These are phyloP conservation scores for Calocybe gambosa DNA, from an alignment of 1,284 basidiomycete species.

Conservation along the genomic window DNA sequence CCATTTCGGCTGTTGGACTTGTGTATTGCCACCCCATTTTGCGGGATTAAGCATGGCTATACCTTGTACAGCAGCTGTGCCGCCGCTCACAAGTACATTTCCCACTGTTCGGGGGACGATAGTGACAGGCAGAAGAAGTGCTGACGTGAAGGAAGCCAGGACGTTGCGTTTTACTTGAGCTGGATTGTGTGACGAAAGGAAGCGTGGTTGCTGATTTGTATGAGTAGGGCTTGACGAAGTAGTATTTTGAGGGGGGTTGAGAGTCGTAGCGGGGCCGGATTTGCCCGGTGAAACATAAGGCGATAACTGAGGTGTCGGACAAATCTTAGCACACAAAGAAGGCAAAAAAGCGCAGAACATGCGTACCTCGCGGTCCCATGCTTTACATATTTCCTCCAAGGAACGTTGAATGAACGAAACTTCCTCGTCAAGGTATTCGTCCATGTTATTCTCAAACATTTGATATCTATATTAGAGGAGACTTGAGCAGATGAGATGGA, in stretches of 20 bases:
- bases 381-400: conserved; percentile 71
- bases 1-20: not conserved
- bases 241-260: conserved; percentile 7
- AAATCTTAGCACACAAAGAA: too few relatives aligned
- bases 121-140: conserved; percentile 84
- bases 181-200: conserved; percentile 82
- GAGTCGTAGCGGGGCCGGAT: not conserved
- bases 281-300: conserved; percentile 7
- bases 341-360: too few relatives aligned
- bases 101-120: conserved; percentile 88
- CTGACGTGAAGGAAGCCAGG: conserved; percentile 85
- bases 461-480: conserved; percentile 50
- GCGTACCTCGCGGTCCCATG: conserved; percentile 70
- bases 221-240: conserved; percentile 12
- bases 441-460: conserved; percentile 95
- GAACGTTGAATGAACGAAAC: conserved; percentile 73
- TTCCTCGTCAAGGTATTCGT: conserved; percentile 95
- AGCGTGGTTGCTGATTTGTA: conserved; percentile 35
- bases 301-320: conserved; percentile 5
- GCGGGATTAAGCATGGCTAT: conserved; percentile 85
- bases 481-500: conserved; percentile 2
- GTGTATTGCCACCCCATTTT: conserved; percentile 52
- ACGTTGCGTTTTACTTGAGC: conserved; percentile 91
- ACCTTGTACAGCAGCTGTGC: conserved; percentile 77
- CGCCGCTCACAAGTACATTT: conserved; percentile 63